phyloP scores from a whole-genome alignment of 139 green algal genomes.

The Pycnococcus provasolii region DNA sequence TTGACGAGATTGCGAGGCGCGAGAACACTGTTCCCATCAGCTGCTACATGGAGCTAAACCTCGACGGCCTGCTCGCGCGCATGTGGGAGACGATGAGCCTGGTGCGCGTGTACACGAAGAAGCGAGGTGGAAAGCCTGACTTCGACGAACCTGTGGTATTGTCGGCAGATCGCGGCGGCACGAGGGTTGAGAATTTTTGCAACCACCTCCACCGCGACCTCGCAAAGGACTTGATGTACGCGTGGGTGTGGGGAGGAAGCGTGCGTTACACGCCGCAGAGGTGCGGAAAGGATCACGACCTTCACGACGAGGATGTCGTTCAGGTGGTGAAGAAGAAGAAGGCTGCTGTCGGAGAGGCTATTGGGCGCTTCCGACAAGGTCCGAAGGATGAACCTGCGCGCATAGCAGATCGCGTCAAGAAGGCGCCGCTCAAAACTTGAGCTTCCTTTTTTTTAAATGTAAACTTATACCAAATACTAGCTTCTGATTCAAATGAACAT shows the following conservation, averaged over 20 bases:
- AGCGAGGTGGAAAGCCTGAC: slow-evolving; percentile 80
- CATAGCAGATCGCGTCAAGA: slow-evolving; percentile 91
- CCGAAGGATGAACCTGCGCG: slow-evolving; percentile 49
- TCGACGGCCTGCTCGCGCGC: slow-evolving; percentile 73
- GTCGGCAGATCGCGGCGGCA: slow-evolving; percentile 74
- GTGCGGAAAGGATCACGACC: slow-evolving; percentile 45
- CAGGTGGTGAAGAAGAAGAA: slow-evolving; percentile 94
- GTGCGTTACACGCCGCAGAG: slow-evolving; percentile 93
- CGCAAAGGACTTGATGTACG: slow-evolving; percentile 79
- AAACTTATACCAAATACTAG: neutral
- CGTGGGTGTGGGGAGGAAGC: slow-evolving; percentile 82
- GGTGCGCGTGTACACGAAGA: slow-evolving; percentile 96
- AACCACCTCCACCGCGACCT: slow-evolving; percentile 71
- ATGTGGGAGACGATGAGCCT: slow-evolving; percentile 95
- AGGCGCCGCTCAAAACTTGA: slow-evolving; percentile 85
- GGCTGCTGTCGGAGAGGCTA: slow-evolving; percentile 37
- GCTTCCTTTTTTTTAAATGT: neutral
- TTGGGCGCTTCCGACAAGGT: slow-evolving; percentile 61
- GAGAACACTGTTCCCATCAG: slow-evolving; percentile 77
- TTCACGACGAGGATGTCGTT: slow-evolving; percentile 54
- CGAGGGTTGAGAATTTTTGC: slow-evolving; percentile 55
- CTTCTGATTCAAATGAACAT: no score
- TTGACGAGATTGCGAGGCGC: slow-evolving; percentile 72
- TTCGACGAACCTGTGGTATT: slow-evolving; percentile 88
- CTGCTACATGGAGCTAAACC: slow-evolving; percentile 72